A percentile compares a stretch with the other conserved stretches of the same genome.
These are phyloP conservation scores for Vitis labrusca DNA, from an alignment of 164 flowering plant species.

Conservation along the genomic window DNA sequence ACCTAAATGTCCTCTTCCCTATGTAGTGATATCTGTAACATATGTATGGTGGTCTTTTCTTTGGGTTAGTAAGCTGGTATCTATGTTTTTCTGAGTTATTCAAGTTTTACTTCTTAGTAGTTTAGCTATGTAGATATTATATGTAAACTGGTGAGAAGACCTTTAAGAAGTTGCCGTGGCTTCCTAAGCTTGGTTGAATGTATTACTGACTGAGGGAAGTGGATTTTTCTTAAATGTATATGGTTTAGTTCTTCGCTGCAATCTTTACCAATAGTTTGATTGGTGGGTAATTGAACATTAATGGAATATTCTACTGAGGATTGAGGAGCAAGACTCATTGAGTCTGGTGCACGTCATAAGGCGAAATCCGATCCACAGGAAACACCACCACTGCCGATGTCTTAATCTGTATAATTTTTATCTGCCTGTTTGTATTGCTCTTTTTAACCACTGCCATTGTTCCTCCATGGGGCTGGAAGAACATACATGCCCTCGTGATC, in stretches of 20 bases:
- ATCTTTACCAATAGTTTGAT: not conserved
- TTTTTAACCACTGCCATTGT: too few species aligned
- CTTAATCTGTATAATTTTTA: not conserved
- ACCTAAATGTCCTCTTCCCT: constrained; percentile 24
- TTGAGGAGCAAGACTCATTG: too few species aligned
- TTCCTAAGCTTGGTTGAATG: constrained; percentile 22
- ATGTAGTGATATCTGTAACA: constrained; percentile 30
- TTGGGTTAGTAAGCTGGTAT: constrained; percentile 16
- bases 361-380: not conserved
- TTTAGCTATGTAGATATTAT: constrained; percentile 34
- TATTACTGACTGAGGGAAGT: constrained; percentile 35
- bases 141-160: constrained; percentile 22
- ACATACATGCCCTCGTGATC: too few species aligned
- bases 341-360: too few species aligned
- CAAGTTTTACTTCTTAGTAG: constrained; percentile 23
- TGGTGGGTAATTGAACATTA: too few species aligned
- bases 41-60: constrained; percentile 26
- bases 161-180: constrained; percentile 13
- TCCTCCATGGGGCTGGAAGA: too few species aligned
- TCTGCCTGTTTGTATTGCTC: too few species aligned
- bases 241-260: constrained; percentile 6
- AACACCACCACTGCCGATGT: not conserved
- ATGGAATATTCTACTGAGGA: too few species aligned
- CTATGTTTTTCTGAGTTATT: constrained; percentile 15
- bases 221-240: constrained; percentile 30